Evolutionary conservation across 352 stramenopile genomes (phyloP), one percentile per base, ranked within the genome.

Genomic region (Globisporangium viniferum): DNA sequence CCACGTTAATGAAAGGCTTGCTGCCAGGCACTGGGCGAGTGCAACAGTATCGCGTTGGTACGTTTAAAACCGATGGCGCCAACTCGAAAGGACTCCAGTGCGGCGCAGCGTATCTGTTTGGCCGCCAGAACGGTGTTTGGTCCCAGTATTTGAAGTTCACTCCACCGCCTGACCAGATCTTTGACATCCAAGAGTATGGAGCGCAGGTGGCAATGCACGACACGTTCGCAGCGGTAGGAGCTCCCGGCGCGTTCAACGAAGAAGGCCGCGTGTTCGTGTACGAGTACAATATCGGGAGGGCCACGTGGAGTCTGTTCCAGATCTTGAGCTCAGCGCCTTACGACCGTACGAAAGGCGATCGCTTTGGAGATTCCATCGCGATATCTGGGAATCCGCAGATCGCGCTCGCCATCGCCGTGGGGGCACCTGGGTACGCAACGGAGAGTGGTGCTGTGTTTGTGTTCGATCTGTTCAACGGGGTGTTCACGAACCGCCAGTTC

Each of bases 241-340:
- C 87, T 0, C 88, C 87, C 2, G 84, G 84, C 0, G 69, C 85
- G 0, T 88, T 72, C 66, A 20, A 76, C 9, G 78, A 91, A 53
- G 59, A 88, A 66, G 87, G 88, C 0, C 83, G 85, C 24, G 88
- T 81, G 5, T 96, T 86, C 29, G 75, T 96, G 22, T 96, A 96
- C 64, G 77, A 91, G 57, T 91, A 75, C 69, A 88, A 84, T 41
- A 70, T 67, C 2, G 70, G 67, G 0, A 72, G 67, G 6, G 8
- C 33, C 5, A 69, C 64, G 0, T 95, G 86, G 86, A 64, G 65
- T 4, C 74, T 93, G 0, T 94, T 93, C 24, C 86, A 95, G 75
- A 82, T 80, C 0, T 65, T 95, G 15, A 87, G 71, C 5, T 67
- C 78, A 5, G 68, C 74, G 0, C 86, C 88, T 14, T 88, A 90